Evolutionary conservation across 345 rosid genomes (phyloP), one percentile per base, ranked within the genome.

Genomic region (Physaria fendleri): DNA sequence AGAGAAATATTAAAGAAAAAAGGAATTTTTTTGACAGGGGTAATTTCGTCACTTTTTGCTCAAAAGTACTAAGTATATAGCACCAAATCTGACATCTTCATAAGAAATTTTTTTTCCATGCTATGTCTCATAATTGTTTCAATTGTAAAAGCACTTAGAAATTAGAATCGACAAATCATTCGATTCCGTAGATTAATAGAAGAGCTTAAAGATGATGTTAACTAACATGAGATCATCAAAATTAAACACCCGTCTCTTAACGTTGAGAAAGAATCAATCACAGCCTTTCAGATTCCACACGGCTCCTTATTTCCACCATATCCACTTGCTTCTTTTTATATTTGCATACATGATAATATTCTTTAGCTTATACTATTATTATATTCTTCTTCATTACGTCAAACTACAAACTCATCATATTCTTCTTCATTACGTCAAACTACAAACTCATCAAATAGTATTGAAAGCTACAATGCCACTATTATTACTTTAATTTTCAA

Each of bases 221-320:
- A 65, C 24, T 34, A 28, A 25, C 0, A 32, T 10, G 5, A 42
- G 29, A 9, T 22, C n/a, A 57, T 11, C 15, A 40, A 46, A 66
- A n/a, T 45, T 12, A 49, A 60, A 44, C 67, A 60, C 73, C 62
- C 67, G 73, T 68, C 73, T 68, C 42, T 68, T 43, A 60, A 68
- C 73, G 73, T 55, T 60, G 73, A 59, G 29, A 27, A 28, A 44
- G 66, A 60, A 60, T 68, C 73, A 60, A 60, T 68, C 73, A 62
- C 56, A 68, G 68, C 73, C 73, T 62, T 69, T 62, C 68, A 12
- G 63, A 69, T 69, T 54, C 68, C 38, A 62, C 63, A 69, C 73
- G 73, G 73, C 73, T 61, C 73, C 61, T 54, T 11, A 38, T 53
- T 29, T 5, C 33, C 7, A 28, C 42, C n/a, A n/a, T 53, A 29